Base-by-base conservation (phyloP, 176 grass and related monocot genomes). In the Cenchrus purpureus region DNA sequence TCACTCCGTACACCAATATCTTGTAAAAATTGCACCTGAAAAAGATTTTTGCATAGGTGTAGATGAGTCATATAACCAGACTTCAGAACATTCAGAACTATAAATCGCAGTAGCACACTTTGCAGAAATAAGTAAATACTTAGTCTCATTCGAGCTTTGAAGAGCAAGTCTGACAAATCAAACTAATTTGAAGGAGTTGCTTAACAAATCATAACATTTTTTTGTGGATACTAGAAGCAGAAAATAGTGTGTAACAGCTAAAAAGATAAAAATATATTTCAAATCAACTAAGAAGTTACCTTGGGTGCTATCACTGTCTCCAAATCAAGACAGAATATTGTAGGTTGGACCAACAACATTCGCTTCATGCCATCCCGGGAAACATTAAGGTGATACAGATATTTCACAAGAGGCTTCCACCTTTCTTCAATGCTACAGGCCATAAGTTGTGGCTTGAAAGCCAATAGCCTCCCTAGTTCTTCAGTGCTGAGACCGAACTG, bases 391-490 rank as follows among this genome's bases (percentile, higher is more conserved):
- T 94, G 92, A 83, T 95, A 98, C 32, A 98, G 69, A 83, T 94
- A 98, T 60, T 92, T 90, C 12, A 98, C 91, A 45, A 98, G 91
- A 82, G 96, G 93, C 79, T 86, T 98, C 96, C 89, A 98, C 79
- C 89, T 95, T 87, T 98, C 93, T 87, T 98, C 86, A 62, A 98
- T 92, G 74, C 93, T 89, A 79, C 96, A 98, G 74, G 89, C 96
- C 89, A 98, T 98, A 63, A 98, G 84, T 53, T 94, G 96, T 53
- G 96, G 96, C 81, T 92, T 98, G 77, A 86, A 98, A 87, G 96
- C 93, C 86, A 95, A 28, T 46, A 95, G 77, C 76, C 71, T 92
- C 72, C 89, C 89, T 64, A 95, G 85, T 37, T 95, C 96, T 82
- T 91, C 83, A 54, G 73, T 83, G 17, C 78, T 90, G 71, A 95